These are phyloP conservation scores for Ophiosphaerella korrae DNA, from an alignment of 2,329 filamentous ascomycete species.

Conservation along the genomic window DNA sequence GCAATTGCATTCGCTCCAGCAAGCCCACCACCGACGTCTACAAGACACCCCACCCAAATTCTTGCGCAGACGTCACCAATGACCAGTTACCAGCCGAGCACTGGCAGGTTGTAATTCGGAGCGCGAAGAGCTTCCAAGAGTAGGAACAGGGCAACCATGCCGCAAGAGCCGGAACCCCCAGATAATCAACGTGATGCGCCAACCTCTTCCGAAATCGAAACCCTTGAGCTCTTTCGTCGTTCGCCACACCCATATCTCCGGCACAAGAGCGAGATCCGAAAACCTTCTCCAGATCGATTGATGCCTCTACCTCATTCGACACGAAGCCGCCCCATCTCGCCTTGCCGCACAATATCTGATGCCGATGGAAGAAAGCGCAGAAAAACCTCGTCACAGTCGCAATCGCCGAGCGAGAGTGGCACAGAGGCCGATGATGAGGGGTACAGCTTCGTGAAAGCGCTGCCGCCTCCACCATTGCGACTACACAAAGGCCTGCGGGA, in stretches of 20 bases:
- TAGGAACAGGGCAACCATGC: constrained; percentile 4
- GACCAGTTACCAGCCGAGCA: not conserved
- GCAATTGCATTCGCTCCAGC: constrained; percentile 16
- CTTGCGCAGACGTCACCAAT: constrained; percentile 1
- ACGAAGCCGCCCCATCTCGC: constrained; percentile 15
- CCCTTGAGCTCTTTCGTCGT: constrained; percentile 43
- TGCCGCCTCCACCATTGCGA: constrained; percentile 77
- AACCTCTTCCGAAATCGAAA: constrained; percentile 29
- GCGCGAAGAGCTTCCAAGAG: not conserved
- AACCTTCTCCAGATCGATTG: constrained; percentile 17
- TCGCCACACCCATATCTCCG: constrained; percentile 48
- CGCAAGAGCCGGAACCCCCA: constrained; percentile 14
- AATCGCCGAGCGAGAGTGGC: constrained; percentile 78
- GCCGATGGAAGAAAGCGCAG: constrained; percentile 33
- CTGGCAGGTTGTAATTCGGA: not conserved
- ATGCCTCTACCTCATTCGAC: constrained; percentile 14
- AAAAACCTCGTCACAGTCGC: constrained; percentile 35
- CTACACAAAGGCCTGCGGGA: constrained; percentile 79
- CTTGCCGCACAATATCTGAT: constrained; percentile 29
- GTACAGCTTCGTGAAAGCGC: constrained; percentile 72
- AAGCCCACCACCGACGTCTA: constrained; percentile 12
- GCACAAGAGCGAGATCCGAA: constrained; percentile 32
- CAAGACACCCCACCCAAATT: constrained; percentile 8
- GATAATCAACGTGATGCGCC: constrained; percentile 26
- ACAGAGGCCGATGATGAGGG: constrained; percentile 96